phyloP scores from a whole-genome alignment of 2,329 filamentous ascomycete genomes.

The Monosporascus ibericus region DNA sequence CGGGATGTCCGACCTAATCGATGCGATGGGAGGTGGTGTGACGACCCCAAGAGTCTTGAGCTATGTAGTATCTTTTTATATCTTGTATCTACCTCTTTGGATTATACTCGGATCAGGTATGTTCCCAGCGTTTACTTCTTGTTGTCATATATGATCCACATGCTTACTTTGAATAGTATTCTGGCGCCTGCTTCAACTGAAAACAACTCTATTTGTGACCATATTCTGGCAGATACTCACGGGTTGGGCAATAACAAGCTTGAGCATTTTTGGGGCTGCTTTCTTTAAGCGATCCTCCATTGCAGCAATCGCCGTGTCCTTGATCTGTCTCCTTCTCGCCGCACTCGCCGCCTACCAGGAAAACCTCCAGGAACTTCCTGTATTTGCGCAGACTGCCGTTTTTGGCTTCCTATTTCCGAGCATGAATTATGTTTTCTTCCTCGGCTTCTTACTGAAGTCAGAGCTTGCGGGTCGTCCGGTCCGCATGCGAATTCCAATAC shows the following conservation, averaged over 20 bases:
- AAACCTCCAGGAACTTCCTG: constrained; percentile 5
- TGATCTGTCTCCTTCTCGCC: constrained; percentile 23
- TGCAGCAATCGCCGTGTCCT: constrained; percentile 25
- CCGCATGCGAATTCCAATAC: constrained; percentile 9
- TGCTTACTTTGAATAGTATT: constrained; percentile 41
- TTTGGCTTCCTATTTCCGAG: constrained; percentile 24
- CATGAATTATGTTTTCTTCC: constrained; percentile 27
- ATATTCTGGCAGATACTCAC: constrained; percentile 41
- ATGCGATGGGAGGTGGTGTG: constrained; percentile 68
- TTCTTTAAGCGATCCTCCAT: constrained; percentile 29
- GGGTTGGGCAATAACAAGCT: constrained; percentile 52
- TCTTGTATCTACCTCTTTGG: constrained; percentile 52
- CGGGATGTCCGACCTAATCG: constrained; percentile 67
- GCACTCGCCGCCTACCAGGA: constrained; percentile 12
- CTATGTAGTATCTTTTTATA: constrained; percentile 61
- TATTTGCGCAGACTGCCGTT: constrained; percentile 11
- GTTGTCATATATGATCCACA: background rate
- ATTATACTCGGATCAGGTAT: constrained; percentile 30
- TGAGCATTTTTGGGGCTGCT: constrained; percentile 50
- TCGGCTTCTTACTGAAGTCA: constrained; percentile 20
- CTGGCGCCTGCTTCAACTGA: constrained; percentile 21
- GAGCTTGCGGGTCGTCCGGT: constrained; percentile 13
- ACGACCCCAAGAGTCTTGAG: constrained; percentile 55
- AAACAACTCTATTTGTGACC: constrained; percentile 23
- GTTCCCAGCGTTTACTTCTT: constrained; percentile 30